Evolutionary conservation across 495 filamentous ascomycete genomes (phyloP).

Genomic region (Recurvomyces mirabilis): DNA sequence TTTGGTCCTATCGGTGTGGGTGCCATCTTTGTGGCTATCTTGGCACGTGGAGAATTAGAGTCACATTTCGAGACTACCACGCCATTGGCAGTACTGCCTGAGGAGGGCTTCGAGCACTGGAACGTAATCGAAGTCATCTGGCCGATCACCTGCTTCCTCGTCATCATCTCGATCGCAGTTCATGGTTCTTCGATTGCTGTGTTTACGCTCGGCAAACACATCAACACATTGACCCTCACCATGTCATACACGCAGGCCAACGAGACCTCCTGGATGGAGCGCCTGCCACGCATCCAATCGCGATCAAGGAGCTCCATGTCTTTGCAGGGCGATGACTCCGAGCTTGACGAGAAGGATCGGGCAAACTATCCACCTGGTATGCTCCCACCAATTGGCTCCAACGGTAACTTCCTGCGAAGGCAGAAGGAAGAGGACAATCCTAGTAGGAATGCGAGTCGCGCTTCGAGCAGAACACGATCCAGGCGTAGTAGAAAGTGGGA

Average conservation of each 20-base stretch:
- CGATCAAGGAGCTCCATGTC: constrained; percentile 75
- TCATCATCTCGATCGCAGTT: constrained; percentile 87
- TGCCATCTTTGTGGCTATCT: constrained; percentile 87
- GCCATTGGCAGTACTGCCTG: constrained; percentile 53
- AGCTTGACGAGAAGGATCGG: constrained; percentile 48
- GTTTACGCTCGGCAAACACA: constrained; percentile 94
- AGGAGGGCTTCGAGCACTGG: constrained; percentile 42
- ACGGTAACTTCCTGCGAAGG: constrained; percentile 73
- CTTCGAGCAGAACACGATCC: constrained; percentile 50
- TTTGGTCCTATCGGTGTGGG: constrained; percentile 98
- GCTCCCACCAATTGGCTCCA: constrained; percentile 62
- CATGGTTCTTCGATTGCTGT: constrained; percentile 97
- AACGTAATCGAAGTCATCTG: constrained; percentile 74
- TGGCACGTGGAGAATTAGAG: constrained; percentile 84
- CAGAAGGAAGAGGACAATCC: constrained; percentile 63
- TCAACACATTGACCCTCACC: constrained; percentile 91
- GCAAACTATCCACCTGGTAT: constrained; percentile 55
- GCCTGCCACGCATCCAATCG: constrained; percentile 81
- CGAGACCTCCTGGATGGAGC: constrained; percentile 94
- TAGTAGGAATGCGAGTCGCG: constrained; percentile 34
- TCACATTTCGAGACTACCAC: constrained; percentile 45
- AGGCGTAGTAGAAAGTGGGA: constrained; percentile 61
- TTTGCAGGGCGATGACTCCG: constrained; percentile 49
- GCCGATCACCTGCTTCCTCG: constrained; percentile 91
- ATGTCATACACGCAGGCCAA: constrained; percentile 87